Conservation (phyloP, 75 land plant genomes). For the Sequoia sempervirens region DNA sequence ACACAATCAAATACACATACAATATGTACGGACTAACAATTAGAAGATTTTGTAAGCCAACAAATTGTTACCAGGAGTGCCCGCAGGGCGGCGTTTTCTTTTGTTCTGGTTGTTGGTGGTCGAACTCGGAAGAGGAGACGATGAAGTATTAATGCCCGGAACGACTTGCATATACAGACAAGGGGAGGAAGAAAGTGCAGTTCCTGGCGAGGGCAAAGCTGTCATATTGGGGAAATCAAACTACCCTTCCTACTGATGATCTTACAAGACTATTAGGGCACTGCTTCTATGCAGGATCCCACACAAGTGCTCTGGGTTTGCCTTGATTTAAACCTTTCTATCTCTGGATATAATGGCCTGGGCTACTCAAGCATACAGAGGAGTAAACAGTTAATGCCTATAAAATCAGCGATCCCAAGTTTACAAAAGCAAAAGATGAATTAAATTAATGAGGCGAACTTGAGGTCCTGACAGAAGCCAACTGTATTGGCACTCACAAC, state of each 20-base stretch:
- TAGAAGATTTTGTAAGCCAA: not conserved
- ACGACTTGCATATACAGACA: not conserved
- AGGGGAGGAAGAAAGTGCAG: not conserved
- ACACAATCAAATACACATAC: not conserved
- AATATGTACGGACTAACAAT: not conserved
- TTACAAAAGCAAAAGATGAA: not conserved
- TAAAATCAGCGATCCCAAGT: too few species aligned
- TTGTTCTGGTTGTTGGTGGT: constrained; percentile 21
- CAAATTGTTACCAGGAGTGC: constrained; percentile 67
- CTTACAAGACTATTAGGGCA: too few species aligned
- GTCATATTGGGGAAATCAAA: not conserved
- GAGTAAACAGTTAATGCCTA: too few species aligned
- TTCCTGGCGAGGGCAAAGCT: not conserved
- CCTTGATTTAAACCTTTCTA: not conserved
- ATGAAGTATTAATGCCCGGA: not conserved
- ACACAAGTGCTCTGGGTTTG: not conserved
- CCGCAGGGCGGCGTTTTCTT: constrained; percentile 85
- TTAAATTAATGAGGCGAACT: not conserved
- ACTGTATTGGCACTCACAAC: not conserved
- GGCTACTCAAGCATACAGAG: not conserved
- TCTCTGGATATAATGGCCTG: not conserved
- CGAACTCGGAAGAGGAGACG: not conserved
- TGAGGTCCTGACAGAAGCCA: not conserved
- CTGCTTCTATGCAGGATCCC: not conserved
- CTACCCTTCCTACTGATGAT: too few species aligned